Conservation (phyloP, 1,284 basidiomycete species). For the Fomitopsis palustris region DNA sequence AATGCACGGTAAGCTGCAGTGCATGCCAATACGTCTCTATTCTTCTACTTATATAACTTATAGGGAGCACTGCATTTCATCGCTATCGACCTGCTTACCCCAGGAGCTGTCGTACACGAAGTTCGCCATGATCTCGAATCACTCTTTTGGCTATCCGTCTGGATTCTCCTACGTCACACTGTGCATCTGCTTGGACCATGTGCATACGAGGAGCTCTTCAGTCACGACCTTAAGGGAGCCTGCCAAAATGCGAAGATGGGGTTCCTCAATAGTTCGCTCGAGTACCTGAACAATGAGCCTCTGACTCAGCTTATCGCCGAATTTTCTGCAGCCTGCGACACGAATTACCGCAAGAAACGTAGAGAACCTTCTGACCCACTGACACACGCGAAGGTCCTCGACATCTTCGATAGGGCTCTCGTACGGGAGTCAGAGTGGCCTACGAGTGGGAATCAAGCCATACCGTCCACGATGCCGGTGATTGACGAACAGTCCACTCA, state of each 20-base stretch:
- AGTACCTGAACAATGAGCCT: too few species aligned
- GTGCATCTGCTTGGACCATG: too few species aligned
- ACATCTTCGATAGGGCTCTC: background rate
- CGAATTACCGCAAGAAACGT: too few species aligned
- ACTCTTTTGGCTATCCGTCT: conserved; percentile 15
- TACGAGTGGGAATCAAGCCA: too few species aligned
- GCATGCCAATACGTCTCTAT: background rate
- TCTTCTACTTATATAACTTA: background rate
- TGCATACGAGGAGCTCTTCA: too few species aligned
- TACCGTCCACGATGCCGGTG: too few species aligned
- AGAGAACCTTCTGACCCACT: background rate
- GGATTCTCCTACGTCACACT: background rate
- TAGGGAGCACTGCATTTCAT: conserved; percentile 17
- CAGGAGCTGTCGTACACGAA: background rate
- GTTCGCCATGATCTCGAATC: conserved; percentile 16
- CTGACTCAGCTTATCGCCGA: too few species aligned
- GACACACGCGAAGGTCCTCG: background rate
- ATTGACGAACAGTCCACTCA: too few species aligned
- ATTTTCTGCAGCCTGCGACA: too few species aligned
- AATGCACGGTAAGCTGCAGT: conserved; percentile 7
- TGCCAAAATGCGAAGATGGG: too few species aligned
- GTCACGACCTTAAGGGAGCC: too few species aligned
- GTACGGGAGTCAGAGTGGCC: background rate
- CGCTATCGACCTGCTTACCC: conserved; percentile 2
- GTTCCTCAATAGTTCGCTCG: too few species aligned